A percentile compares a stretch with the other conserved stretches of the same genome.
These are phyloP conservation scores for Cyclaneusma minus DNA, from an alignment of 2,329 filamentous ascomycete species.

Conservation along the genomic window DNA sequence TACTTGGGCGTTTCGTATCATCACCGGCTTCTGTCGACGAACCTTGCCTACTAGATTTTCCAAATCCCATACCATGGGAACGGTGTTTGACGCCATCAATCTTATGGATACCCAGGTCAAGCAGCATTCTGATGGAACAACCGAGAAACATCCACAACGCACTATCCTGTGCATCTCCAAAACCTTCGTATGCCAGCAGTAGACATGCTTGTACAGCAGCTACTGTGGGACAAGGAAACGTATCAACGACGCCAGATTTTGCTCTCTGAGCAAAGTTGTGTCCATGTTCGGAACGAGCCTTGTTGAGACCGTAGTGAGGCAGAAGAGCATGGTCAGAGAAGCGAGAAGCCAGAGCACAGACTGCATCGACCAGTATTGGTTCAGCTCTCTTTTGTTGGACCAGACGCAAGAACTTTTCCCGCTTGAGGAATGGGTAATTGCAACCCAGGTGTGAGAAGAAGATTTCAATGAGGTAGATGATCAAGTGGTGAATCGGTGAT, in stretches of 20 bases:
- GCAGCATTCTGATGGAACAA: conserved; percentile 69
- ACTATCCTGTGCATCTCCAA: conserved; percentile 77
- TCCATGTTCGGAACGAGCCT: conserved; percentile 52
- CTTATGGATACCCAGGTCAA: conserved; percentile 70
- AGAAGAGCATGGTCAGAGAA: conserved; percentile 53
- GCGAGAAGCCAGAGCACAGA: conserved; percentile 67
- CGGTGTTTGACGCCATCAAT: conserved; percentile 55
- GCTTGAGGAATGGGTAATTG: conserved; percentile 70
- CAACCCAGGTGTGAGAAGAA: conserved; percentile 76
- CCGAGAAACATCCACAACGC: conserved; percentile 90
- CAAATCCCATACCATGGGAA: too few relatives aligned
- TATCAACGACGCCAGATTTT: conserved; percentile 69
- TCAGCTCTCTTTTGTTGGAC: conserved; percentile 70
- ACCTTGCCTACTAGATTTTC: too few relatives aligned
- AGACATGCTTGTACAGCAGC: conserved; percentile 73
- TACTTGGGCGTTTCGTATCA: conserved; percentile 12
- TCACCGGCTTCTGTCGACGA: conserved; percentile 22
- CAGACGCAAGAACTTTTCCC: conserved; percentile 56
- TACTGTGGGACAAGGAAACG: conserved; percentile 68
- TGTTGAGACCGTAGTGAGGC: conserved; percentile 30
- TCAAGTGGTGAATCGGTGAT: conserved; percentile 56
- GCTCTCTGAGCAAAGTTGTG: conserved; percentile 67
- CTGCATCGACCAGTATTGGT: conserved; percentile 71
- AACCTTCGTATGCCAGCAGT: conserved; percentile 76
- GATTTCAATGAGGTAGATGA: conserved; percentile 60